These are phyloP conservation scores for Taphrina betulina DNA, from an alignment of 1,139 yeast genomes.

Conservation along the genomic window DNA sequence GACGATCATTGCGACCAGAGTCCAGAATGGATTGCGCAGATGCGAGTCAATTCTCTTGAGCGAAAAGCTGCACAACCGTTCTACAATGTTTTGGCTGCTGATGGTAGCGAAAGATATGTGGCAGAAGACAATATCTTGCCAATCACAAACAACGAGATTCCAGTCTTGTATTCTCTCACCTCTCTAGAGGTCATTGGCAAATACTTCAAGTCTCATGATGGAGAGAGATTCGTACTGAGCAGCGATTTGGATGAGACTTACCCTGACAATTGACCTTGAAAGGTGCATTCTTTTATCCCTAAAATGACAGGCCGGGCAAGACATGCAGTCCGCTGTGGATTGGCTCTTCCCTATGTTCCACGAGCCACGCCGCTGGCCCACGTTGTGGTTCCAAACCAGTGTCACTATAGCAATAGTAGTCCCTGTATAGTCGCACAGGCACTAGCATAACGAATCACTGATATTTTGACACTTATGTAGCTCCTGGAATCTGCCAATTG, in stretches of 20 bases:
- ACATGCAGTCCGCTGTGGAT: too few relatives aligned
- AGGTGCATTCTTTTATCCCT: too few relatives aligned
- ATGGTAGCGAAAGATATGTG: conserved; percentile 7
- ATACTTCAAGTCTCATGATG: conserved; percentile 7
- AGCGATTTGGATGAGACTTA: conserved; percentile 7
- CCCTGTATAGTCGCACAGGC: too few relatives aligned
- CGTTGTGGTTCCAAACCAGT: too few relatives aligned
- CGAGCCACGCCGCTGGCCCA: too few relatives aligned
- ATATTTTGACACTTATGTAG: too few relatives aligned
- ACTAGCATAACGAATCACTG: too few relatives aligned
- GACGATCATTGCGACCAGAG: conserved; percentile 10
- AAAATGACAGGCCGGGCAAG: too few relatives aligned
- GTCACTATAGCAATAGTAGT: too few relatives aligned
- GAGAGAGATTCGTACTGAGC: conserved; percentile 4
- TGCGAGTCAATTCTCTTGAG: conserved; percentile 7
- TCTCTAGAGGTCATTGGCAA: conserved; percentile 12
- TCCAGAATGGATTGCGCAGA: conserved; percentile 9
- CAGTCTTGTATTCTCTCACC: conserved; percentile 3
- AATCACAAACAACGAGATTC: conserved; percentile 1
- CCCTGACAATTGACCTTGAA: conserved; percentile 13
- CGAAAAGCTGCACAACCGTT: conserved; percentile 17
- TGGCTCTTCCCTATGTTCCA: too few relatives aligned
- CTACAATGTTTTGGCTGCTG: conserved; percentile 12
- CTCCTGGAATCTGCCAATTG: too few relatives aligned
- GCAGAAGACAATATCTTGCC: conserved; percentile 23